Percentiles rank a stretch among this genome's conserved stretches.
Conservation (phyloP, 441 rosid genomes). For the Bruguiera hainesii region DNA sequence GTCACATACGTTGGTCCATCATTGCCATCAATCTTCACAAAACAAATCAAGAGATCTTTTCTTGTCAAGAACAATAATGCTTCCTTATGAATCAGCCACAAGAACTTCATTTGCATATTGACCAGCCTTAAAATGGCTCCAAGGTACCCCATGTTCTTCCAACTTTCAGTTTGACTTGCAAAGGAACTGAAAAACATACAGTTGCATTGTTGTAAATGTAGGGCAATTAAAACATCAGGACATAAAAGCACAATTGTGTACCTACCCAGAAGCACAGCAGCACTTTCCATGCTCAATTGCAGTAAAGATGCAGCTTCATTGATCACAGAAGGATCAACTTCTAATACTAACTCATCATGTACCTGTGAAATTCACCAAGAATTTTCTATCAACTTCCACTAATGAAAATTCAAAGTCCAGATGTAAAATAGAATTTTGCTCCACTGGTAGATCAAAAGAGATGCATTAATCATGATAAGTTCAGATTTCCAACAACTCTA, state of each 20-base stretch:
- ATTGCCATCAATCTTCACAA: slow-evolving; percentile 13
- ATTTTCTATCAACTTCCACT: slow-evolving; percentile 10
- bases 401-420: slow-evolving; percentile 9
- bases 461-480: background rate
- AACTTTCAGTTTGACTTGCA: slow-evolving; percentile 76
- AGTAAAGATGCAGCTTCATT: slow-evolving; percentile 77
- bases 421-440: slow-evolving; percentile 1
- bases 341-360: slow-evolving; percentile 92
- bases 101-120: slow-evolving; percentile 28
- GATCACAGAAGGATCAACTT: slow-evolving; percentile 67
- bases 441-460: slow-evolving; percentile 8
- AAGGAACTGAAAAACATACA: slow-evolving; percentile 58
- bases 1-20: slow-evolving; percentile 3
- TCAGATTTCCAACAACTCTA: background rate
- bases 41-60: slow-evolving; percentile 1
- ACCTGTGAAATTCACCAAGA: slow-evolving; percentile 41
- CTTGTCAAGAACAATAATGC: slow-evolving; percentile 4
- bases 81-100: slow-evolving; percentile 21
- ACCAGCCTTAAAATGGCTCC: slow-evolving; percentile 55
- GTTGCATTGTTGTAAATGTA: slow-evolving; percentile 7
- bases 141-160: slow-evolving; percentile 97
- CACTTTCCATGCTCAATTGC: slow-evolving; percentile 77
- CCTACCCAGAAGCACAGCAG: slow-evolving; percentile 73
- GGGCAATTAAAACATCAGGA: slow-evolving; percentile 11
- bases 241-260: slow-evolving; percentile 4